A percentile compares a stretch with the other conserved stretches of the same genome.
phyloP scores from a whole-genome alignment of 1,284 basidiomycete genomes.

The Malassezia sympodialis region DNA sequence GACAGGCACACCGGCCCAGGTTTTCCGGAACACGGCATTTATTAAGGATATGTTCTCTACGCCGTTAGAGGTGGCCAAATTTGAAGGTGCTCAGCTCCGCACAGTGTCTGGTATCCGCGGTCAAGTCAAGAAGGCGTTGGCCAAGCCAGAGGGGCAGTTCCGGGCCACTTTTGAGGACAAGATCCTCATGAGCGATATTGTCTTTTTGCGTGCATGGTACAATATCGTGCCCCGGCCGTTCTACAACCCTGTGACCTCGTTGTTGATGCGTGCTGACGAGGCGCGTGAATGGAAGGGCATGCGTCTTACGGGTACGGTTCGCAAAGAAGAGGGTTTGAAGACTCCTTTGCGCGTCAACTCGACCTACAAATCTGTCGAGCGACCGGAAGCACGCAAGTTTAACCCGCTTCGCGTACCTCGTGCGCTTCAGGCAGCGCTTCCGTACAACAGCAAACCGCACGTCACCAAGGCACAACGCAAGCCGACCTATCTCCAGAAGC shows the following conservation, averaged over 20 bases:
- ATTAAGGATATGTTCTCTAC: slow-evolving; percentile 93
- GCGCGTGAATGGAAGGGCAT: slow-evolving; percentile 57
- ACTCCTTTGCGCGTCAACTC: slow-evolving; percentile 73
- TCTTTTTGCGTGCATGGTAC: slow-evolving; percentile 95
- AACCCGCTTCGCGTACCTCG: slow-evolving; percentile 80
- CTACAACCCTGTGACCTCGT: slow-evolving; percentile 91
- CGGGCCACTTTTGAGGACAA: slow-evolving; percentile 98
- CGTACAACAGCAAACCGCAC: slow-evolving; percentile 86
- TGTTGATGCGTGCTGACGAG: slow-evolving; percentile 60
- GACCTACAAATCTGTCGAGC: slow-evolving; percentile 64
- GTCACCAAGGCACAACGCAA: slow-evolving; percentile 63
- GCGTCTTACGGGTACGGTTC: slow-evolving; percentile 86
- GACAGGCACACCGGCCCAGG: slow-evolving; percentile 86
- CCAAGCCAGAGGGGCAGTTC: slow-evolving; percentile 88
- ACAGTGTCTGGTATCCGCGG: slow-evolving; percentile 94
- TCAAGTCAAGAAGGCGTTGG: slow-evolving; percentile 87
- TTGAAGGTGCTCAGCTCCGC: slow-evolving; percentile 88
- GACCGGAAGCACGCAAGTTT: slow-evolving; percentile 64
- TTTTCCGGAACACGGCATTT: slow-evolving; percentile 98
- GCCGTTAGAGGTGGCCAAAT: slow-evolving; percentile 89
- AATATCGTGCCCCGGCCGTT: slow-evolving; percentile 85
- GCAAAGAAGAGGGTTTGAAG: slow-evolving; percentile 70
- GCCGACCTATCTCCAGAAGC: slow-evolving; percentile 54
- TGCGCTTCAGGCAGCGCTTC: slow-evolving; percentile 76
- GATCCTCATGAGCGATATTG: slow-evolving; percentile 85